Conservation (phyloP, 2,329 filamentous ascomycete species). For the Venturia nashicola region DNA sequence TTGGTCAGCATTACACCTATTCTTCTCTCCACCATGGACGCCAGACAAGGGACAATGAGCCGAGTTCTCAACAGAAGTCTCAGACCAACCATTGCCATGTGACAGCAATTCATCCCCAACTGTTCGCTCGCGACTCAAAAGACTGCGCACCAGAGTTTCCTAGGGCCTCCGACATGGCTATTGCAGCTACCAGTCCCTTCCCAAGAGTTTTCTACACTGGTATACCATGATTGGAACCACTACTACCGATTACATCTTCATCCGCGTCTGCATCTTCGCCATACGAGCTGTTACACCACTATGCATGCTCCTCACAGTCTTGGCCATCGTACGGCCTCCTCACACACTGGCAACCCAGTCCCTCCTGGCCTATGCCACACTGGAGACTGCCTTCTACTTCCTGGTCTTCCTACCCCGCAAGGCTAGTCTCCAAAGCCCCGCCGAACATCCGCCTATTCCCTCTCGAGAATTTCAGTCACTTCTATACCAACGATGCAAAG, state of each 20-base stretch:
- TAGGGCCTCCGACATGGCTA: neutral
- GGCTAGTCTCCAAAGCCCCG: neutral
- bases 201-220: neutral
- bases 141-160: neutral
- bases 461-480: slow-evolving; percentile 35
- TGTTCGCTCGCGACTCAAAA: neutral
- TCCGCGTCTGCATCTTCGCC: neutral
- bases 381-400: slow-evolving; percentile 3
- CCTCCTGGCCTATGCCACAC: neutral
- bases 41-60: neutral
- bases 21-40: neutral
- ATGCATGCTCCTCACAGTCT: neutral
- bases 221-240: neutral
- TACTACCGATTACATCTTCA: neutral
- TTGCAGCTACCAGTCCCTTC: neutral
- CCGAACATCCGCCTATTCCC: neutral
- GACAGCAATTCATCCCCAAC: neutral
- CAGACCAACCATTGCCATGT: neutral
- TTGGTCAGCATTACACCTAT: neutral
- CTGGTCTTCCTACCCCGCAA: neutral
- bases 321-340: neutral
- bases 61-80: neutral
- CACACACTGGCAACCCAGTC: neutral
- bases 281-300: slow-evolving; percentile 2
- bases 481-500: slow-evolving; percentile 45